A percentile compares a stretch with the other conserved stretches of the same genome.
phyloP scores from a whole-genome alignment of 345 rosid species.

The Crucihimalaya himalaica region DNA sequence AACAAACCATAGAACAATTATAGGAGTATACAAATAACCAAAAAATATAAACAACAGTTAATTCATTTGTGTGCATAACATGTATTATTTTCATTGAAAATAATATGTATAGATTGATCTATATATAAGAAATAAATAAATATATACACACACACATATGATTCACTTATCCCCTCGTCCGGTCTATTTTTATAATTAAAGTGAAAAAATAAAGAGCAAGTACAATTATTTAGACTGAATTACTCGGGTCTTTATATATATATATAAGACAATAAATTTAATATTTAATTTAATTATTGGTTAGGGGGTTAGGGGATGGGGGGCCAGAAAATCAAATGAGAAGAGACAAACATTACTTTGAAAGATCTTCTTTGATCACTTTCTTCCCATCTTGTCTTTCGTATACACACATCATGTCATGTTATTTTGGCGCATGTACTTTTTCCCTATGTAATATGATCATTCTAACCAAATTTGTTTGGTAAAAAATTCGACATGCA shows the following conservation, averaged over 20 bases:
- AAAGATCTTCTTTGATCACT: constrained; percentile 30
- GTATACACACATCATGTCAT: constrained; percentile 12
- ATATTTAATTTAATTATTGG: neutral
- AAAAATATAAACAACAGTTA: no score
- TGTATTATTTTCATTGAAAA: neutral
- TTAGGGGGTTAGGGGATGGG: constrained; percentile 9
- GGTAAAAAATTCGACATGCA: neutral
- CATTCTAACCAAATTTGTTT: neutral
- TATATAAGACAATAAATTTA: neutral
- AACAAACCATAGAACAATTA: no score
- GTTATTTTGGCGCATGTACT: neutral
- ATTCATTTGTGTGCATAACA: no score
- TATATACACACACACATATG: no score
- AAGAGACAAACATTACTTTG: constrained; percentile 35
- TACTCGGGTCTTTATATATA: neutral
- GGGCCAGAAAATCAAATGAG: constrained; percentile 29
- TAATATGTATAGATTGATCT: no score
- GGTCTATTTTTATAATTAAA: neutral
- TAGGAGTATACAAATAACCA: no score
- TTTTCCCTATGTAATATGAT: neutral
- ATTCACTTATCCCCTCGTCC: no score
- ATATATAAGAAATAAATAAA: no score
- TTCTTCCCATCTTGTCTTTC: constrained; percentile 23
- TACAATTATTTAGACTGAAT: neutral
- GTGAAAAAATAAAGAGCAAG: neutral